A percentile compares a stretch with the other conserved stretches of the same genome.
Conservation (phyloP, 371 early-diverging fungal species). For the Mucor mucedo region DNA sequence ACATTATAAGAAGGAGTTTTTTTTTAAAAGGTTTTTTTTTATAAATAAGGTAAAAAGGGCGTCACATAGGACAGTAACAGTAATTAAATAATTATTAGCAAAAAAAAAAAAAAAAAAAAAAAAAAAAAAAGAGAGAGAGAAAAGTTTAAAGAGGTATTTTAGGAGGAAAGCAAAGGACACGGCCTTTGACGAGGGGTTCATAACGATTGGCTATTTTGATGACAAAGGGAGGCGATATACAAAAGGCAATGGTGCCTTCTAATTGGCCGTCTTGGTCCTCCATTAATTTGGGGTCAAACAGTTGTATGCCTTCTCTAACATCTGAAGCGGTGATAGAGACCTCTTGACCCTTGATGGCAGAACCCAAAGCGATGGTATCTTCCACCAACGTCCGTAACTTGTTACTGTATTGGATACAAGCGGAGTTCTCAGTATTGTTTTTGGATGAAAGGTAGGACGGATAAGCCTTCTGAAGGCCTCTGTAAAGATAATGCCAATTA, state of each 20-base stretch:
- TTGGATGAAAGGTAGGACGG: conserved; percentile 28
- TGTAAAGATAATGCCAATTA: conserved; percentile 45
- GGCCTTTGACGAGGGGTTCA: conserved; percentile 47
- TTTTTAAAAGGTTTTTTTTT: neutral
- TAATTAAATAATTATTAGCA: too few species aligned
- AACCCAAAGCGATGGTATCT: conserved; percentile 39
- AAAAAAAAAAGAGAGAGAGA: too few species aligned
- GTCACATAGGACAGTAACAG: too few species aligned
- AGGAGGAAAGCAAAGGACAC: conserved; percentile 38
- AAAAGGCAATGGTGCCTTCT: conserved; percentile 44
- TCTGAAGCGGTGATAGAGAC: conserved; percentile 44
- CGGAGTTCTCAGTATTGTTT: neutral
- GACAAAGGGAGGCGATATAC: conserved; percentile 55
- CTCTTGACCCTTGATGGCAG: conserved; percentile 56
- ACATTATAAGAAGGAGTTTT: conserved; percentile 5
- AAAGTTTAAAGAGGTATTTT: too few species aligned
- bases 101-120: too few species aligned
- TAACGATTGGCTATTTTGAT: conserved; percentile 28
- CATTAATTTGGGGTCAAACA: conserved; percentile 42
- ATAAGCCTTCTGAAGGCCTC: conserved; percentile 45
- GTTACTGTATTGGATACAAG: conserved; percentile 30
- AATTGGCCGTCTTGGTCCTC: conserved; percentile 46
- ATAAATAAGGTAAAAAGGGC: neutral
- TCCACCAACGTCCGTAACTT: conserved; percentile 42
- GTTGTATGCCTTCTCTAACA: conserved; percentile 42